phyloP scores from a whole-genome alignment of 345 rosid species.

The Euphorbia tirucalli region DNA sequence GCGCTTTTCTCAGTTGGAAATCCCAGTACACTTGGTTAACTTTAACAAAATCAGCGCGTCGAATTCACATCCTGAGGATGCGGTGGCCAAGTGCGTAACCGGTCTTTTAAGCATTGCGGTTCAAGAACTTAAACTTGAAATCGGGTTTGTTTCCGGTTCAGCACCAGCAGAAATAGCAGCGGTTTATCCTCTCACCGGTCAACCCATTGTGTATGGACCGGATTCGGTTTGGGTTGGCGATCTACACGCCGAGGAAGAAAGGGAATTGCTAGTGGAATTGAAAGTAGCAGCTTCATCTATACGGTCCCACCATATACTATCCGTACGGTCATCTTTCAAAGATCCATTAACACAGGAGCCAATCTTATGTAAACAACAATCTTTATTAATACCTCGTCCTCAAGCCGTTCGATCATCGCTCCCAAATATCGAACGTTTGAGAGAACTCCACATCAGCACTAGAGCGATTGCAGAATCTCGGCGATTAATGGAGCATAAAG shows the following conservation, averaged over 20 bases:
- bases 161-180: slow-evolving; percentile 61
- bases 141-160: slow-evolving; percentile 62
- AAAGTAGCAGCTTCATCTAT: slow-evolving; percentile 40
- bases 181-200: slow-evolving; percentile 50
- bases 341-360: slow-evolving; percentile 54
- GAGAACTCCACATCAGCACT: slow-evolving; percentile 64
- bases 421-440: slow-evolving; percentile 51
- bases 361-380: slow-evolving; percentile 43
- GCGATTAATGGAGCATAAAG: slow-evolving; percentile 49
- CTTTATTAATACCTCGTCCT: slow-evolving; percentile 47
- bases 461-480: slow-evolving; percentile 80
- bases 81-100: slow-evolving; percentile 38
- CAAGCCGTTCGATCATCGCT: slow-evolving; percentile 48
- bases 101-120: slow-evolving; percentile 50
- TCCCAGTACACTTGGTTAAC: slow-evolving; percentile 59
- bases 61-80: slow-evolving; percentile 40
- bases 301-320: slow-evolving; percentile 56
- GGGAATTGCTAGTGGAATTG: slow-evolving; percentile 66
- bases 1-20: slow-evolving; percentile 47
- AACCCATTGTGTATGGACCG: slow-evolving; percentile 48
- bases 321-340: slow-evolving; percentile 59
- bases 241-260: slow-evolving; percentile 66
- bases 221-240: slow-evolving; percentile 66
- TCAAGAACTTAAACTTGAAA: slow-evolving; percentile 61
- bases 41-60: slow-evolving; percentile 40